These are phyloP conservation scores for Coniochaeta pulveracea DNA, from an alignment of 2,329 filamentous ascomycete genomes.

Conservation along the genomic window DNA sequence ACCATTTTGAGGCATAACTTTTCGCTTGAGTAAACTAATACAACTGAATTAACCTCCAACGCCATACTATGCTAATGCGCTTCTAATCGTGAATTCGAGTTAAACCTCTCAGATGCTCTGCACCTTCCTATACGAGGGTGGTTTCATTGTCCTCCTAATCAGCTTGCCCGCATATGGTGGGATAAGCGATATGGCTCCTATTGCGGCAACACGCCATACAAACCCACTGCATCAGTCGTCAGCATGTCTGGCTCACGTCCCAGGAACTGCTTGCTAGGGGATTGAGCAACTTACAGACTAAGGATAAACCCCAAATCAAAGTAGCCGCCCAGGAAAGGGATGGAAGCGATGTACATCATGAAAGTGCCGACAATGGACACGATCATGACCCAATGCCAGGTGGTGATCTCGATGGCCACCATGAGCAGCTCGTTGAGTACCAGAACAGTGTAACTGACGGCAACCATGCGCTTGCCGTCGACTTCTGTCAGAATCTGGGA, in stretches of 20 bases:
- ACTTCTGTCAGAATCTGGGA: conserved; percentile 78
- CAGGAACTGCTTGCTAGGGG: background rate
- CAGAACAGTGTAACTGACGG: conserved; percentile 83
- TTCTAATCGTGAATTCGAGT: conserved; percentile 3
- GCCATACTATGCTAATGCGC: conserved; percentile 9
- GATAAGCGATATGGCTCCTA: conserved; percentile 68
- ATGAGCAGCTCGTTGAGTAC: conserved; percentile 93
- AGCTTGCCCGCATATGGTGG: conserved; percentile 83
- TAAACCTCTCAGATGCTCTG: conserved; percentile 43
- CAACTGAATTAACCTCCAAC: no score
- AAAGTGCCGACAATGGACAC: conserved; percentile 73
- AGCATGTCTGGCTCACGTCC: background rate
- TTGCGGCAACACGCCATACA: conserved; percentile 75
- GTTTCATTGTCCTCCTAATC: conserved; percentile 74
- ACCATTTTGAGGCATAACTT: no score
- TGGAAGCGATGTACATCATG: conserved; percentile 64
- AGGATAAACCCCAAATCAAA: conserved; percentile 76
- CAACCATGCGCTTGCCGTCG: conserved; percentile 66
- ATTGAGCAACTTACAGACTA: conserved; percentile 40
- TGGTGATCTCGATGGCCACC: conserved; percentile 94
- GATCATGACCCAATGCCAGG: conserved; percentile 93
- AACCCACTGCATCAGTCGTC: conserved; percentile 53
- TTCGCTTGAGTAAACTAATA: no score
- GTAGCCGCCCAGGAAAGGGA: conserved; percentile 83
- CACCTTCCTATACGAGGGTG: conserved; percentile 91